A percentile compares a stretch with the other conserved stretches of the same genome.
These are phyloP conservation scores for Trebouxia sp. DNA, from an alignment of 139 green algal genomes.

Conservation along the genomic window DNA sequence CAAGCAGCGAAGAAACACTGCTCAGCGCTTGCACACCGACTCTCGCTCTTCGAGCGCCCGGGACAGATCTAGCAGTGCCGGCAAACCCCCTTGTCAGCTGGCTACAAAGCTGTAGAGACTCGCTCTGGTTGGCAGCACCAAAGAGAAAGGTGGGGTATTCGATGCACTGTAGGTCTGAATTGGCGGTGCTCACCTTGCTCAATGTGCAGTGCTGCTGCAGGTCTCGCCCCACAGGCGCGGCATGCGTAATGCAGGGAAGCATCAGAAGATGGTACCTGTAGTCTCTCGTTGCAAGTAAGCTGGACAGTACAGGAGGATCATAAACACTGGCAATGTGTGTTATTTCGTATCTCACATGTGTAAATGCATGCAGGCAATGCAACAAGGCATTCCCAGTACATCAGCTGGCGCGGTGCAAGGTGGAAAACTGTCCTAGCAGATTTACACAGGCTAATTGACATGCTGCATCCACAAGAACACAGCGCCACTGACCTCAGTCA, in stretches of 20 bases:
- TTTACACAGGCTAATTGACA: not conserved
- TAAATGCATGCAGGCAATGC: constrained; percentile 6
- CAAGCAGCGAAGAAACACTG: no score
- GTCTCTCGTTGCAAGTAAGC: constrained; percentile 25
- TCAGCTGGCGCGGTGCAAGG: constrained; percentile 16
- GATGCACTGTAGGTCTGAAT: not conserved
- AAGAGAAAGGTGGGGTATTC: constrained; percentile 45
- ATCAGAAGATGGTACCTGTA: constrained; percentile 16
- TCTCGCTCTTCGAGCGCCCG: no score
- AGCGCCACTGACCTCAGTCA: no score
- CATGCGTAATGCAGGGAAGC: constrained; percentile 18
- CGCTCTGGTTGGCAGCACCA: constrained; percentile 34
- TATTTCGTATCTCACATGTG: no score
- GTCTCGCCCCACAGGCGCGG: constrained; percentile 18
- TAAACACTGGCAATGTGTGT: not conserved
- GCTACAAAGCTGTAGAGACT: not conserved
- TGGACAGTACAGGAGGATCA: not conserved
- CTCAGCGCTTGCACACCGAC: no score
- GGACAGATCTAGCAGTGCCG: no score
- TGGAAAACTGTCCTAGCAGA: constrained; percentile 12
- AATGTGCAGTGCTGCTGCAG: not conserved
- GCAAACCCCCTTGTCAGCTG: not conserved
- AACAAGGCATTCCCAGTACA: constrained; percentile 10
- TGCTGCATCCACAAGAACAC: no score
- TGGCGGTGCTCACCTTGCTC: not conserved